phyloP scores from a whole-genome alignment of 805 yeast species.

The Metschnikowia koreensis region DNA sequence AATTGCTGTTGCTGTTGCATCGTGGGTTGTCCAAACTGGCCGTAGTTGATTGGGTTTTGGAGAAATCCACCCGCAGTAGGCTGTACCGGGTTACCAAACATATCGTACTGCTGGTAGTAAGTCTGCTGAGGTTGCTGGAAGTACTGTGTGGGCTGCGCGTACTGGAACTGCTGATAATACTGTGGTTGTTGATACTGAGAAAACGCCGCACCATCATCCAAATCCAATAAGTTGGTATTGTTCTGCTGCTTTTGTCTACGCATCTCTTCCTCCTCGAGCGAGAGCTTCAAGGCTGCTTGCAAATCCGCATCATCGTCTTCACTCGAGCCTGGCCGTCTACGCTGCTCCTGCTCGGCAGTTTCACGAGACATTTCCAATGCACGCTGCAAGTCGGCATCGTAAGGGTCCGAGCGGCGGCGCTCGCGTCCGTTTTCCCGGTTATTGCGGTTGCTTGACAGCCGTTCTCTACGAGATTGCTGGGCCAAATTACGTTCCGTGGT shows the following conservation, averaged over 20 bases:
- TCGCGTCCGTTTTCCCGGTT: neutral
- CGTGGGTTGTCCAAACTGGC: slow-evolving; percentile 30
- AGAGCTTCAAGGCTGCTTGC: slow-evolving; percentile 64
- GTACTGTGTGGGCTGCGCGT: slow-evolving; percentile 13
- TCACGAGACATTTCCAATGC: slow-evolving; percentile 78
- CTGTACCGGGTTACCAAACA: slow-evolving; percentile 68
- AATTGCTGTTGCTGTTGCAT: slow-evolving; percentile 31
- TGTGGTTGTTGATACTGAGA: slow-evolving; percentile 13
- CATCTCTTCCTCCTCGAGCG: slow-evolving; percentile 75
- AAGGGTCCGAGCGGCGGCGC: slow-evolving; percentile 32
- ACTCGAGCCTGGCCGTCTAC: slow-evolving; percentile 34
- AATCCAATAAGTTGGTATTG: slow-evolving; percentile 50
- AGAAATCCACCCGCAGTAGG: slow-evolving; percentile 54
- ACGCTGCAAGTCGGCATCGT: slow-evolving; percentile 72
- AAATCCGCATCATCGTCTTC: slow-evolving; percentile 63
- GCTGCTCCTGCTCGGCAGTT: slow-evolving; percentile 82
- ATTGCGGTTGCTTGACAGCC: neutral
- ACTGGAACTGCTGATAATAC: slow-evolving; percentile 18
- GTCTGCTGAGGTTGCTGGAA: slow-evolving; percentile 16
- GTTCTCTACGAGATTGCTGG: slow-evolving; percentile 1
- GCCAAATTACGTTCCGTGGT: slow-evolving; percentile 61
- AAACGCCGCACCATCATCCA: slow-evolving; percentile 40
- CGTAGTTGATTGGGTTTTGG: slow-evolving; percentile 34
- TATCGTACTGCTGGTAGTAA: slow-evolving; percentile 44
- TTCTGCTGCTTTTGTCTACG: slow-evolving; percentile 45